Evolutionary conservation across 2,329 filamentous ascomycete species (phyloP), one percentile per base, ranked within the genome.

Genomic region (Aspergillus fructus): DNA sequence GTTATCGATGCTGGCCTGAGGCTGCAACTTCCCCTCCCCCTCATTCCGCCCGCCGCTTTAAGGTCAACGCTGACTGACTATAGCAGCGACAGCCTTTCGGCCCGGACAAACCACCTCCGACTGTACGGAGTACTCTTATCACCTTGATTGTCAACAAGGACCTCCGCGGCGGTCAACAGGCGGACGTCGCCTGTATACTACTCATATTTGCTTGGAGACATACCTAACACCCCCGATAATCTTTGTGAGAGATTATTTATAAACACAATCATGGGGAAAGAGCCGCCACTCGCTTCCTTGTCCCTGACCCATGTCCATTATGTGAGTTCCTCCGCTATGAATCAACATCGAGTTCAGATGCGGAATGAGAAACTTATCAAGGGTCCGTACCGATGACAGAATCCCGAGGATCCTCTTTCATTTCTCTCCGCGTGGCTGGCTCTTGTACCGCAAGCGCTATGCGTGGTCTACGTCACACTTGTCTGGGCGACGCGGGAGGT

Each of bases 231-330:
- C 41, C 41, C 27, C n/a, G 15, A 19, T 37, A 51, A 40, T 46
- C n/a, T 45, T 42, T 37, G 45, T 53, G 34, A 33, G 37, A 50
- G 13, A 37, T 33, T 17, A 45, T 12, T 8, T 17, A n/a, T 46
- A 19, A 9, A 24, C 17, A 13, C 12, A 12, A 51, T 24, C 17
- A 50, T 49, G 39, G 72, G 70, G 65, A 65, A 64, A 34, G 74
- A 77, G 55, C 66, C 70, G 55, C 86, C 90, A 41, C 81, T 97
- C 56, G 91, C 93, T 51, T 97, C 93, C 23, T 84, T 99, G 60
- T 96, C 93, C 51, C 79, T 99, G 65, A 97, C 94, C 11, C 93
- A 97, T 78, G 93, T 97, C 66, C 91, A 94, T 80, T 97, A 97
- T 82, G 93, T 96, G 78, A 70, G 85, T 75, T n/a, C 40, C n/a